Percentiles rank a stretch among this genome's conserved stretches.
Evolutionary conservation across 2,329 filamentous ascomycete species (phyloP).

Genomic region (Ceratocystis alfenasii): DNA sequence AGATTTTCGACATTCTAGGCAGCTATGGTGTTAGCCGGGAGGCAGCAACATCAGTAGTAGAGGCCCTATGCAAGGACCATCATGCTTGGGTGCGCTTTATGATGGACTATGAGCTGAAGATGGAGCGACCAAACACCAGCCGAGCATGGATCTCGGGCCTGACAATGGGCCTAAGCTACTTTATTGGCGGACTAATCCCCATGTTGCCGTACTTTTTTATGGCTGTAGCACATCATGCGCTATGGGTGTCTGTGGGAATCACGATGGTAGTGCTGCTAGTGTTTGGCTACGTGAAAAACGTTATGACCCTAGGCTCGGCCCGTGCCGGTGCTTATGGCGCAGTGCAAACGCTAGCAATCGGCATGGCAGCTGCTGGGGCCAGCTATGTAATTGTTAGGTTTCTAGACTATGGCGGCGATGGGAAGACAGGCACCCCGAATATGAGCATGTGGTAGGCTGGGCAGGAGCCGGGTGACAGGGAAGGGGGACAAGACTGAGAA

Average conservation of each 20-base stretch:
- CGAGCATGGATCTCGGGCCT: conserved; percentile 45
- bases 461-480: neutral
- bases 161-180: conserved; percentile 57
- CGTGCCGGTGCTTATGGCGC: conserved; percentile 46
- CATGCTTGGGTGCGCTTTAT: conserved; percentile 45
- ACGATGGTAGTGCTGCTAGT: conserved; percentile 48
- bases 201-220: conserved; percentile 58
- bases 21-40: conserved; percentile 38
- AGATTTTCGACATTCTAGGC: conserved; percentile 40
- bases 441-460: neutral
- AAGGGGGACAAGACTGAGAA: neutral
- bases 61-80: conserved; percentile 38
- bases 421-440: neutral
- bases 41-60: conserved; percentile 36
- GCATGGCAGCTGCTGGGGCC: conserved; percentile 52
- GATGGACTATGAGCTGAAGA: conserved; percentile 46
- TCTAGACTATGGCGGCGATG: conserved; percentile 33
- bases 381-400: conserved; percentile 50
- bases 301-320: conserved; percentile 32
- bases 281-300: conserved; percentile 56
- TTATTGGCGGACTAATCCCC: conserved; percentile 58
- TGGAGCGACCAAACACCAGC: conserved; percentile 35
- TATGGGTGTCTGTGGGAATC: conserved; percentile 48
- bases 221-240: conserved; percentile 34
- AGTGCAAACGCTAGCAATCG: conserved; percentile 52